Percentiles rank a stretch among this genome's conserved stretches.
phyloP scores from a whole-genome alignment of 129 eudicot genomes.

The Smallanthus sonchifolius region DNA sequence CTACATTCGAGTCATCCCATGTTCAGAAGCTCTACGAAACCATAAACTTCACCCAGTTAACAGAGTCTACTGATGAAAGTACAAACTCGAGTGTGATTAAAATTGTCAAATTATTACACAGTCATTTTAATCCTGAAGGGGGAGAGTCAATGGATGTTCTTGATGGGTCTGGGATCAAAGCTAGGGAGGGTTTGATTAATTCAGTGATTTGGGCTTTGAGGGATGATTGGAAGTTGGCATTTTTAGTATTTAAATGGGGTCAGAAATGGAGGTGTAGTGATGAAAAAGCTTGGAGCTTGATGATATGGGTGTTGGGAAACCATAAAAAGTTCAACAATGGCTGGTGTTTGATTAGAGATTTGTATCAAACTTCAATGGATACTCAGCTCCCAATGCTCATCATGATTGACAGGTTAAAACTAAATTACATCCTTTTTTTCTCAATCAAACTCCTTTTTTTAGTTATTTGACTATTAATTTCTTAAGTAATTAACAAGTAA shows the following conservation, averaged over 20 bases:
- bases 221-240: slow-evolving; percentile 77
- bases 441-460: background rate
- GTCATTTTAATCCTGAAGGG: slow-evolving; percentile 29
- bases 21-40: slow-evolving; percentile 21
- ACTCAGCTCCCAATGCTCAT: slow-evolving; percentile 65
- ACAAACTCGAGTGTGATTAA: slow-evolving; percentile 21
- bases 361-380: slow-evolving; percentile 48
- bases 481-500: background rate
- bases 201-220: slow-evolving; percentile 63
- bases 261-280: slow-evolving; percentile 52
- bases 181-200: slow-evolving; percentile 43
- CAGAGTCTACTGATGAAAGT: background rate
- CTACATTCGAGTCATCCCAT: slow-evolving; percentile 7
- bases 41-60: slow-evolving; percentile 31
- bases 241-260: slow-evolving; percentile 74
- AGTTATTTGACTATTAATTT: background rate
- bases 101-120: slow-evolving; percentile 37
- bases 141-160: slow-evolving; percentile 52
- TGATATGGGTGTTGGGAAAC: slow-evolving; percentile 81
- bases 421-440: background rate
- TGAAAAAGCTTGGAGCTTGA: slow-evolving; percentile 60
- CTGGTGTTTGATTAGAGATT: slow-evolving; percentile 76
- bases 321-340: slow-evolving; percentile 75
- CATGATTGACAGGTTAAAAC: slow-evolving; percentile 69
- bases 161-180: slow-evolving; percentile 50